Evolutionary conservation across 345 rosid species (phyloP).

Genomic region (Pugionium cornutum): DNA sequence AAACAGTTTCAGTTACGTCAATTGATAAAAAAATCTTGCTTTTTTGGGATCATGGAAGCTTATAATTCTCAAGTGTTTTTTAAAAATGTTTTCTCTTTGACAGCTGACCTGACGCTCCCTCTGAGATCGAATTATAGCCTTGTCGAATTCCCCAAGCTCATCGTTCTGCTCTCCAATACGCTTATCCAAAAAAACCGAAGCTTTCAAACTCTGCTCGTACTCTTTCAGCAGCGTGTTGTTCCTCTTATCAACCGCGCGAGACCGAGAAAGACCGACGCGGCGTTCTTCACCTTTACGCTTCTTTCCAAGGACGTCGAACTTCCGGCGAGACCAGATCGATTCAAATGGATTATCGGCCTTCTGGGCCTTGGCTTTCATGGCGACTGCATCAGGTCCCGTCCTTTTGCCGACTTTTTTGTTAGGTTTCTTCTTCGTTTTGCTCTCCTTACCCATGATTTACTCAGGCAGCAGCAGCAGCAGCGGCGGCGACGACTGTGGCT

Average conservation of each 20-base stretch:
- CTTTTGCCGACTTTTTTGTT: constrained; percentile 46
- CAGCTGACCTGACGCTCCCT: constrained; percentile 70
- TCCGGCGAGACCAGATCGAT: constrained; percentile 80
- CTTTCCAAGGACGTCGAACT: constrained; percentile 84
- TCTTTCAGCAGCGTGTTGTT: constrained; percentile 79
- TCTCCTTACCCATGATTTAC: constrained; percentile 34
- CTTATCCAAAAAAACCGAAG: constrained; percentile 73
- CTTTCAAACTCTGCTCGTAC: constrained; percentile 71
- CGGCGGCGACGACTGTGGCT: constrained; percentile 16
- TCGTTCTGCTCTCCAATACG: constrained; percentile 54
- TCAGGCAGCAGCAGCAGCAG: constrained; percentile 12
- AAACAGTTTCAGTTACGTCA: not conserved
- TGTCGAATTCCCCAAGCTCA: constrained; percentile 73
- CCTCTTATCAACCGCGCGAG: constrained; percentile 75
- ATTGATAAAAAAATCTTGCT: too few species aligned
- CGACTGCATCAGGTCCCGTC: constrained; percentile 53
- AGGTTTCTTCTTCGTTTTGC: constrained; percentile 41
- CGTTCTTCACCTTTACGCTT: constrained; percentile 88
- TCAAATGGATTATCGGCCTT: constrained; percentile 68
- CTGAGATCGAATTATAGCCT: constrained; percentile 77
- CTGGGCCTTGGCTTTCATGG: constrained; percentile 60
- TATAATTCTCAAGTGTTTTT: too few species aligned
- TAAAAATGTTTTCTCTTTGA: not conserved
- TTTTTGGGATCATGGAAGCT: too few species aligned
- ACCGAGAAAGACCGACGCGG: constrained; percentile 66